phyloP scores from a whole-genome alignment of 768 basidiomycete genomes.

The Agrocybe chaxingu region DNA sequence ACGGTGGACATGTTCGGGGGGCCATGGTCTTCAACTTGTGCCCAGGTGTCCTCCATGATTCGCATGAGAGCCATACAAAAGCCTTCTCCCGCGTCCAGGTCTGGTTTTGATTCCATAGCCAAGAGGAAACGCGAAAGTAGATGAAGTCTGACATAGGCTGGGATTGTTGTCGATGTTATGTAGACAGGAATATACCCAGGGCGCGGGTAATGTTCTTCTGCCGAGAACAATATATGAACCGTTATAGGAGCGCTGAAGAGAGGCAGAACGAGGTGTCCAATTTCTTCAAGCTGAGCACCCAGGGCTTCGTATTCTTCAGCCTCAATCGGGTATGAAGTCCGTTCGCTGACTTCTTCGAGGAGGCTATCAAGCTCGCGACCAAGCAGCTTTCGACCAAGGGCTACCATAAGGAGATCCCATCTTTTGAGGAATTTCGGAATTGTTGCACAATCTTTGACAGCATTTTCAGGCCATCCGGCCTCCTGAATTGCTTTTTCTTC shows the following conservation, averaged over 20 bases:
- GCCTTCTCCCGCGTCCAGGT: constrained; percentile 66
- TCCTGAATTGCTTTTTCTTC: constrained; percentile 79
- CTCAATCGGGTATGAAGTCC: constrained; percentile 30
- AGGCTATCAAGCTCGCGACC: constrained; percentile 31
- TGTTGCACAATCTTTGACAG: constrained; percentile 55
- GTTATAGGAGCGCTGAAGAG: constrained; percentile 61
- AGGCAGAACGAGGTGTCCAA: constrained; percentile 54
- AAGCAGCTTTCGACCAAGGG: constrained; percentile 51
- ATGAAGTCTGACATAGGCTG: constrained; percentile 82
- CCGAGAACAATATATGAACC: constrained; percentile 62
- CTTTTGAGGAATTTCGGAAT: constrained; percentile 36
- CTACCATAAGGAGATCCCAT: constrained; percentile 53
- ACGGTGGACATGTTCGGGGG: constrained; percentile 76
- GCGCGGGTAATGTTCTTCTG: constrained; percentile 38
- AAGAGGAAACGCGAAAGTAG: constrained; percentile 66
- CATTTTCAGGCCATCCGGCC: constrained; percentile 76
- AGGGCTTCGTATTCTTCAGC: constrained; percentile 51
- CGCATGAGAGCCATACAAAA: constrained; percentile 71
- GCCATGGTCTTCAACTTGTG: constrained; percentile 58
- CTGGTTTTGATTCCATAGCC: constrained; percentile 48
- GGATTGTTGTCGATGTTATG: constrained; percentile 61
- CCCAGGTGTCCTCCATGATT: constrained; percentile 70
- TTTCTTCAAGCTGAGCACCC: constrained; percentile 46
- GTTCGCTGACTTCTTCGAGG: constrained; percentile 9
- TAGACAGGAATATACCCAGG: constrained; percentile 66